A percentile compares a stretch with the other conserved stretches of the same genome.
Conservation (phyloP, 2,329 filamentous ascomycete genomes). For the Verticillium albo-atrum region DNA sequence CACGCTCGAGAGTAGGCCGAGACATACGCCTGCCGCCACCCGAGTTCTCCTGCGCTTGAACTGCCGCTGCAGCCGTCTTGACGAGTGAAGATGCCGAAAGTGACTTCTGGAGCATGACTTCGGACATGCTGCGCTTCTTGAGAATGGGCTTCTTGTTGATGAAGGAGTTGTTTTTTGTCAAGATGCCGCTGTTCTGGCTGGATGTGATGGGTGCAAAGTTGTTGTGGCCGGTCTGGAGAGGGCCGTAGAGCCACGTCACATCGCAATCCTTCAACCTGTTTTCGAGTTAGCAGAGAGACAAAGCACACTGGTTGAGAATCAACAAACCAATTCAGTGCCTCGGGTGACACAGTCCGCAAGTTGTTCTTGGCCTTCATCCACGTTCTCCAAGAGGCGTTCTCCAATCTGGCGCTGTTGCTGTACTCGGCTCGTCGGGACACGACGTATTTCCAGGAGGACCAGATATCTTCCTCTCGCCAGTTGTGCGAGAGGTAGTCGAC, state of each 20-base stretch:
- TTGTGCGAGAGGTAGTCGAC: conserved; percentile 95
- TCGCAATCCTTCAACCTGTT: conserved; percentile 92
- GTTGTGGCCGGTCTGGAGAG: conserved; percentile 68
- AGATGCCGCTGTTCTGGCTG: conserved; percentile 29
- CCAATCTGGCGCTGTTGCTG: conserved; percentile 74
- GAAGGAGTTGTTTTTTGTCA: conserved; percentile 59
- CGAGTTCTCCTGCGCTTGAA: conserved; percentile 71
- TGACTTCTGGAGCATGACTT: conserved; percentile 88
- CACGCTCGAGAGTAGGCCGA: conserved; percentile 54
- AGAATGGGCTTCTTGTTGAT: conserved; percentile 82
- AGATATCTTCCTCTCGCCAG: conserved; percentile 94
- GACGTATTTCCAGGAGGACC: conserved; percentile 95
- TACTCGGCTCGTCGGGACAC: conserved; percentile 75
- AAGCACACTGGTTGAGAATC: not conserved
- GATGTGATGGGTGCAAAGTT: conserved; percentile 6
- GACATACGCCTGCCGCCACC: conserved; percentile 42
- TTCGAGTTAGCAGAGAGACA: conserved; percentile 6
- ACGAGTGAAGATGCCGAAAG: conserved; percentile 83
- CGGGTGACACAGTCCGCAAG: conserved; percentile 81
- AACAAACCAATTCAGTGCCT: conserved; percentile 86
- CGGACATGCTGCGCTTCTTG: conserved; percentile 95
- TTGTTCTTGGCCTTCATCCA: conserved; percentile 93
- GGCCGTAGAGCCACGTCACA: conserved; percentile 96
- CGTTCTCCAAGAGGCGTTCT: conserved; percentile 95
- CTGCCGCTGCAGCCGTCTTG: conserved; percentile 81